Evolutionary conservation across 345 rosid genomes (phyloP).

Genomic region (Corymbia maculata): DNA sequence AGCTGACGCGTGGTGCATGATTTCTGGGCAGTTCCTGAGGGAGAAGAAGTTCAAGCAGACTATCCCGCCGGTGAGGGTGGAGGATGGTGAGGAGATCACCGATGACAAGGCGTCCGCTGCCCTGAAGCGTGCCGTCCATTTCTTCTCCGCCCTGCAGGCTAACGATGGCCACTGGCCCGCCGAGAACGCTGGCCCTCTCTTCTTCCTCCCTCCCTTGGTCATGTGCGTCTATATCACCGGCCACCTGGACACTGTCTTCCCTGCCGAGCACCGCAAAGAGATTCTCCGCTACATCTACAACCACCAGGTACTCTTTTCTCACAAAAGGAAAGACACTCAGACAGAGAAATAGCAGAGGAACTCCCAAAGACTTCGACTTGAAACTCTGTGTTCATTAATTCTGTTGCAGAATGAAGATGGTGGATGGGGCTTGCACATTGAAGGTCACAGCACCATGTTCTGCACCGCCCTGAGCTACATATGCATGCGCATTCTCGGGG

Average conservation of each 20-base stretch:
- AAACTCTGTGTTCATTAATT: neutral
- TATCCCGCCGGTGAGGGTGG: constrained; percentile 12
- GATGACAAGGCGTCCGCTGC: constrained; percentile 9
- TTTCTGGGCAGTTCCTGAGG: constrained; percentile 9
- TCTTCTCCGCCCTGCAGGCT: constrained; percentile 30
- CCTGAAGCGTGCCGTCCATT: constrained; percentile 14
- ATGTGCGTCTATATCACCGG: constrained; percentile 28
- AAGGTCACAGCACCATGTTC: constrained; percentile 29
- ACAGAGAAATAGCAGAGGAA: neutral
- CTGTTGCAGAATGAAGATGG: constrained; percentile 18
- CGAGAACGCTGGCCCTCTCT: constrained; percentile 27
- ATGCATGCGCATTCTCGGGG: constrained; percentile 28
- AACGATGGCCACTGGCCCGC: constrained; percentile 33
- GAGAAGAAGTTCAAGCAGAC: constrained; percentile 20
- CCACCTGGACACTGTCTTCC: constrained; percentile 16
- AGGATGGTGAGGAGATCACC: constrained; percentile 17
- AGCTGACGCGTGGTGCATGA: neutral
- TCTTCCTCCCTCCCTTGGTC: constrained; percentile 20
- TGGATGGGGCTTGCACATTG: constrained; percentile 29
- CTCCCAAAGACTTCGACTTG: neutral
- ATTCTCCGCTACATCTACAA: constrained; percentile 23
- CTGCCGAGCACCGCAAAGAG: constrained; percentile 16
- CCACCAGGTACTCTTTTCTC: constrained; percentile 7
- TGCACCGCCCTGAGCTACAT: constrained; percentile 18
- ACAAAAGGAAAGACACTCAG: neutral